These are phyloP conservation scores for Phytopythium helicoides DNA, from an alignment of 352 stramenopile genomes.

Conservation along the genomic window DNA sequence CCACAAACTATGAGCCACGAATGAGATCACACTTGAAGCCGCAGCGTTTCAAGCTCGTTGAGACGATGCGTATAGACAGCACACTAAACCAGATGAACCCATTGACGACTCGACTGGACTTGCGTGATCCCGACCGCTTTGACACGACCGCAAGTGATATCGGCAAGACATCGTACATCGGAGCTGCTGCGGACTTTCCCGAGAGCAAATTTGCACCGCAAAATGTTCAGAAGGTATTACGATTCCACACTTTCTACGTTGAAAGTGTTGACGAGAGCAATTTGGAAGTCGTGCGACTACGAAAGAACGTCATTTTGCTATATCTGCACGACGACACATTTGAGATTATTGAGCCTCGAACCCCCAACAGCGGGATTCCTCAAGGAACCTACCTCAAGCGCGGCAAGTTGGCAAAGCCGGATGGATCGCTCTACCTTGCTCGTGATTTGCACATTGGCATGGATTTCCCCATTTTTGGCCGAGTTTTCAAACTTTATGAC, in stretches of 20 bases:
- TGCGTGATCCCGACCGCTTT: constrained; percentile 52
- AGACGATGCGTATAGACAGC: constrained; percentile 64
- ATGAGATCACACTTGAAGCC: constrained; percentile 69
- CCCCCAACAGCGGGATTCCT: constrained; percentile 81
- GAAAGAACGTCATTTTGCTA: constrained; percentile 73
- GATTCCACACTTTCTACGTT: constrained; percentile 87
- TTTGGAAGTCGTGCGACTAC: constrained; percentile 67
- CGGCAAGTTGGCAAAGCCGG: constrained; percentile 56
- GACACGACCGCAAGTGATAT: constrained; percentile 62
- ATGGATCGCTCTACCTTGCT: constrained; percentile 45
- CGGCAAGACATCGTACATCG: constrained; percentile 26
- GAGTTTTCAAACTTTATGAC: constrained; percentile 75
- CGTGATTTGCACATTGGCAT: constrained; percentile 64
- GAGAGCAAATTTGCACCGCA: constrained; percentile 83
- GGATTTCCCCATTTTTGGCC: constrained; percentile 71
- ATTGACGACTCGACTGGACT: constrained; percentile 54
- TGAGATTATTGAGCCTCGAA: constrained; percentile 83
- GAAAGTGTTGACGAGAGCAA: constrained; percentile 84
- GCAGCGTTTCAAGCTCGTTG: constrained; percentile 77
- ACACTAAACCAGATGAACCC: constrained; percentile 59
- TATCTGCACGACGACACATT: constrained; percentile 88
- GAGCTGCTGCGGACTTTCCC: constrained; percentile 13
- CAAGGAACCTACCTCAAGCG: constrained; percentile 88
- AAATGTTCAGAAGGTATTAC: constrained; percentile 76
- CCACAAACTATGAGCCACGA: constrained; percentile 68